A percentile compares a stretch with the other conserved stretches of the same genome.
phyloP scores from a whole-genome alignment of 192 early-diverging fungal species.

The Diversispora eburnea region DNA sequence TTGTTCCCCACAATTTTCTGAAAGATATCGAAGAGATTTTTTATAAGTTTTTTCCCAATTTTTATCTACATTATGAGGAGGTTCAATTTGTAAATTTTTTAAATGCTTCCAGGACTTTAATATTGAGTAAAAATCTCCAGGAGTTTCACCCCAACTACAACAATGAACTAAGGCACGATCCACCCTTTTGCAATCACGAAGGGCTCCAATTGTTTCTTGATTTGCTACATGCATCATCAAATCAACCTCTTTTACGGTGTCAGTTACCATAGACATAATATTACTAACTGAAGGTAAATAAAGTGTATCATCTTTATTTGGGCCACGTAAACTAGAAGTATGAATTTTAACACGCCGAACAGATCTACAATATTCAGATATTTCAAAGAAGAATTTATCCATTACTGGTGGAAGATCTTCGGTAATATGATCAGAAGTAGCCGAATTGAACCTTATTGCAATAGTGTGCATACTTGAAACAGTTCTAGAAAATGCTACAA shows the following conservation, averaged over 20 bases:
- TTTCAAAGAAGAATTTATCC: slow-evolving; percentile 1
- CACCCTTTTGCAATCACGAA: slow-evolving; percentile 4
- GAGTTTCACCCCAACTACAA: slow-evolving; percentile 1
- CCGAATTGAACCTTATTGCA: neutral
- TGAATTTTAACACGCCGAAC: slow-evolving; percentile 14
- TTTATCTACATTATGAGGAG: neutral
- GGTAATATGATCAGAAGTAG: neutral
- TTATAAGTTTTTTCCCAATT: slow-evolving; percentile 9
- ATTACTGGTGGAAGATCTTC: slow-evolving; percentile 18
- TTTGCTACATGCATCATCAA: slow-evolving; percentile 17
- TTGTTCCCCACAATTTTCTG: slow-evolving; percentile 15
- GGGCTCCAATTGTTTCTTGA: slow-evolving; percentile 15
- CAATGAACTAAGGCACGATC: slow-evolving; percentile 17
- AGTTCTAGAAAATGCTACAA: slow-evolving; percentile 7
- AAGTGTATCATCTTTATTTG: slow-evolving; percentile 16
- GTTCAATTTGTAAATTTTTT: slow-evolving; percentile 15
- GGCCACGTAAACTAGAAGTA: slow-evolving; percentile 2
- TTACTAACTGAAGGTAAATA: slow-evolving; percentile 13
- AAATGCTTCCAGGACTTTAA: slow-evolving; percentile 15
- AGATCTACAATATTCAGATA: neutral
- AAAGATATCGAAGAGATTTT: slow-evolving; percentile 7
- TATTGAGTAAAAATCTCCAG: slow-evolving; percentile 3
- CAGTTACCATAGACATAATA: slow-evolving; percentile 7
- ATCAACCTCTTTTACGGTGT: slow-evolving; percentile 6
- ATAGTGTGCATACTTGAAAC: neutral